A percentile compares a stretch with the other conserved stretches of the same genome.
Conservation (phyloP, 1,139 yeast species). For the Zygoascus sp. region DNA sequence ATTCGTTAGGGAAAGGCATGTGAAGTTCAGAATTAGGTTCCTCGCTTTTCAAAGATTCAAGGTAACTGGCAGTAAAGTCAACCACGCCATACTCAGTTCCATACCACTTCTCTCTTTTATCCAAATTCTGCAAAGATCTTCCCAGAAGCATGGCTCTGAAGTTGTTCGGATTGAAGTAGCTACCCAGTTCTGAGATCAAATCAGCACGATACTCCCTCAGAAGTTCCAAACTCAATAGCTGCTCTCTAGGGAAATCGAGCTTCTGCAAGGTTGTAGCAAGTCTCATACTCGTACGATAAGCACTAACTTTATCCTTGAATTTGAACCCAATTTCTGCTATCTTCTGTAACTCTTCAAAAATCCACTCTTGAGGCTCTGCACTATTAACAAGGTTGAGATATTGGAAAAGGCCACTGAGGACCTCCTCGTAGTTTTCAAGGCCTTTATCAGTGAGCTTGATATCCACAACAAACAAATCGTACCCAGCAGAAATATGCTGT, state of each 20-base stretch:
- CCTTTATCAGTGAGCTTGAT: slow-evolving; percentile 77
- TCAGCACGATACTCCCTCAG: slow-evolving; percentile 56
- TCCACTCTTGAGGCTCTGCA: slow-evolving; percentile 52
- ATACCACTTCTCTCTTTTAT: slow-evolving; percentile 72
- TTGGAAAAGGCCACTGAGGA: slow-evolving; percentile 59
- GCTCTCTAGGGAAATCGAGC: slow-evolving; percentile 56
- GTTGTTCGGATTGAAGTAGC: slow-evolving; percentile 52
- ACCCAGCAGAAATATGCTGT: slow-evolving; percentile 63
- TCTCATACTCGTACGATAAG: slow-evolving; percentile 55
- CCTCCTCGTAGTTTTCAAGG: slow-evolving; percentile 54
- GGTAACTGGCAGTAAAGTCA: slow-evolving; percentile 39
- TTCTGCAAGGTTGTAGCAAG: slow-evolving; percentile 49
- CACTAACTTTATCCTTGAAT: slow-evolving; percentile 61
- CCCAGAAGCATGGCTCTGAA: slow-evolving; percentile 54
- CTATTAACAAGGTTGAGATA: slow-evolving; percentile 57
- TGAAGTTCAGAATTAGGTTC: slow-evolving; percentile 41
- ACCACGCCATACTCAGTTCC: slow-evolving; percentile 70
- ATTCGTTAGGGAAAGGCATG: slow-evolving; percentile 69
- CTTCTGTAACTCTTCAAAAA: slow-evolving; percentile 46
- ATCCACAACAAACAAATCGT: slow-evolving; percentile 60
- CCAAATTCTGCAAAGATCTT: slow-evolving; percentile 36
- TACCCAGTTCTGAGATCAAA: slow-evolving; percentile 49
- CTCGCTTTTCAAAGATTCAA: slow-evolving; percentile 38
- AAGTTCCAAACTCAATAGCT: slow-evolving; percentile 55
- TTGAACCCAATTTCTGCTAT: slow-evolving; percentile 51